Evolutionary conservation across 805 yeast genomes (phyloP).

Genomic region (Candida silvatica): DNA sequence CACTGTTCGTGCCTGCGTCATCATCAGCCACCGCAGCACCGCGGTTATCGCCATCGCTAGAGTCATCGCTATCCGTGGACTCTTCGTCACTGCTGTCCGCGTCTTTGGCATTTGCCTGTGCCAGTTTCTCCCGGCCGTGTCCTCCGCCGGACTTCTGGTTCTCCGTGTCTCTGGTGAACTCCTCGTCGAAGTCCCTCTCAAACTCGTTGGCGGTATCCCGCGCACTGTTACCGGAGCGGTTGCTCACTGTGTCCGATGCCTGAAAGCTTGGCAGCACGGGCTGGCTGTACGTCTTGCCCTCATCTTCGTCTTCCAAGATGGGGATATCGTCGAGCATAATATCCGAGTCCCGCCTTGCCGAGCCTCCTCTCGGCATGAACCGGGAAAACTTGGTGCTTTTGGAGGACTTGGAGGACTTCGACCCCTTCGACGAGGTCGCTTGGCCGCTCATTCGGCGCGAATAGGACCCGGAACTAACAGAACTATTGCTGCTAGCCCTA

Average conservation of each 20-base stretch:
- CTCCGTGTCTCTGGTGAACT: conserved; percentile 17
- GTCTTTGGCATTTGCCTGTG: neutral
- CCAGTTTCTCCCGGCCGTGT: neutral
- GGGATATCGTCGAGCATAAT: conserved; percentile 14
- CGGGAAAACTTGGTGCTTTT: too few species aligned
- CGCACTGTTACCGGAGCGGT: neutral
- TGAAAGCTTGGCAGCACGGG: conserved; percentile 21
- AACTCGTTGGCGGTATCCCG: conserved; percentile 9
- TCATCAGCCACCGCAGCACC: neutral
- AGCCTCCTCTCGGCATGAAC: too few species aligned
- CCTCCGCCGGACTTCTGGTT: neutral
- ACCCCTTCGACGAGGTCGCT: too few species aligned
- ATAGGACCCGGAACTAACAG: too few species aligned
- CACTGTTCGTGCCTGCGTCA: conserved; percentile 1
- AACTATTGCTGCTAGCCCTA: too few species aligned
- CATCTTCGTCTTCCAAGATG: conserved; percentile 24
- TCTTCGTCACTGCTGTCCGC: conserved; percentile 13
- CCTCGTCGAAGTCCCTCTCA: conserved; percentile 25
- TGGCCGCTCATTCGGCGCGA: too few species aligned
- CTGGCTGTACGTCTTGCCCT: conserved; percentile 14
- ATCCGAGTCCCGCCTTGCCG: too few species aligned
- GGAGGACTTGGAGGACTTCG: too few species aligned
- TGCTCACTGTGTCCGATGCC: too few species aligned
- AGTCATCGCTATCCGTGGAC: conserved; percentile 17
- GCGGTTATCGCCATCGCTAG: conserved; percentile 4